These are phyloP conservation scores for Pontederia crassipes DNA, from an alignment of 176 grass and related monocot species.

Conservation along the genomic window DNA sequence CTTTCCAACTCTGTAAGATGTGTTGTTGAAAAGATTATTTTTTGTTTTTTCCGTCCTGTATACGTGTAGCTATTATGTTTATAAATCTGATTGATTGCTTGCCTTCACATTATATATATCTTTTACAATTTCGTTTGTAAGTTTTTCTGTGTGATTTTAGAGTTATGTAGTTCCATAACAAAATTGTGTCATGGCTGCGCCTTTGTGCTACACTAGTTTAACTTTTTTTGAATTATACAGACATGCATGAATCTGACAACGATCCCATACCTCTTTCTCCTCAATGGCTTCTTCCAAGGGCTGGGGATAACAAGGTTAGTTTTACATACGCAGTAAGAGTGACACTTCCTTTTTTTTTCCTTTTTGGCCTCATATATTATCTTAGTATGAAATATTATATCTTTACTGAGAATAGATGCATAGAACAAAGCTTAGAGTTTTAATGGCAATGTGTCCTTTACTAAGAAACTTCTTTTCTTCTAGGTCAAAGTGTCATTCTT, in stretches of 20 bases:
- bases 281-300: constrained; percentile 94
- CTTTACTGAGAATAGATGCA: background rate
- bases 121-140: no score
- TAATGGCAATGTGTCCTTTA: background rate
- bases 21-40: no score
- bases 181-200: background rate
- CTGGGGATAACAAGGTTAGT: constrained; percentile 35
- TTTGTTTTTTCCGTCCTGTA: no score
- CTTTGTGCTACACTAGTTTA: background rate
- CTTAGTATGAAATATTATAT: background rate
- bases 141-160: no score
- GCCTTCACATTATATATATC: no score
- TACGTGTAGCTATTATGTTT: no score
- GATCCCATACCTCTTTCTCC: constrained; percentile 88
- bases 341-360: no score
- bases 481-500: constrained; percentile 4
- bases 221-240: constrained; percentile 31
- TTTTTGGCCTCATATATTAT: no score
- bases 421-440: background rate
- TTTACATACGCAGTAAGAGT: background rate
- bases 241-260: constrained; percentile 56
- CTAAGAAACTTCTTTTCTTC: constrained; percentile 8
- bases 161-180: background rate
- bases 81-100: no score
- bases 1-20: no score